Percentiles rank a stretch among this genome's conserved stretches.
These are phyloP conservation scores for Odontarrhena argentea DNA, from an alignment of 345 rosid genomes.

Conservation along the genomic window DNA sequence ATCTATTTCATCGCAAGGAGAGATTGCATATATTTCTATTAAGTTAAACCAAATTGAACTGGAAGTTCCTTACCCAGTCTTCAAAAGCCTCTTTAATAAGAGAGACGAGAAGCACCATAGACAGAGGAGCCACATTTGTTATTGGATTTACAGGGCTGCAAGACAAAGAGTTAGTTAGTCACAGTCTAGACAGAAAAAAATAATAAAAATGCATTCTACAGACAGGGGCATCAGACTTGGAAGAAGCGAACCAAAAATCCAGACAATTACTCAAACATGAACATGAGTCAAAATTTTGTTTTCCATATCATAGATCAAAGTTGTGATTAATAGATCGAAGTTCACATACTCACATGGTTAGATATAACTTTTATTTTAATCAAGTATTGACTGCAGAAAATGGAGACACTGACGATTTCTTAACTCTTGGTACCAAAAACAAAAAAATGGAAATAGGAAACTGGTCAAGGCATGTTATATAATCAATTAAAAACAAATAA, in stretches of 20 bases:
- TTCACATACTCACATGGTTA: constrained; percentile 13
- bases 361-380: constrained; percentile 4
- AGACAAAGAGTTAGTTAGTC: constrained; percentile 34
- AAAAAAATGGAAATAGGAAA: not conserved
- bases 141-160: constrained; percentile 93
- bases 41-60: constrained; percentile 19
- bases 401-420: not conserved
- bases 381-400: not conserved
- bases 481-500: constrained; percentile 11
- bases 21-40: constrained; percentile 12
- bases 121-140: constrained; percentile 84
- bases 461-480: not conserved
- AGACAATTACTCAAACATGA: constrained; percentile 1
- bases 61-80: constrained; percentile 72
- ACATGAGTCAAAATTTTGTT: not conserved
- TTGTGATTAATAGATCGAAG: not conserved
- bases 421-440: not conserved
- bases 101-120: constrained; percentile 87
- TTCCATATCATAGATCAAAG: constrained; percentile 10
- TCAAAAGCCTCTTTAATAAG: constrained; percentile 94
- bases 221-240: constrained; percentile 3
- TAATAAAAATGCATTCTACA: not conserved
- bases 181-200: constrained; percentile 10
- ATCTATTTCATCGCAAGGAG: constrained; percentile 6
- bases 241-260: not conserved